Conservation (phyloP, 2,329 filamentous ascomycete species). For the Cladosporium halotolerans region DNA sequence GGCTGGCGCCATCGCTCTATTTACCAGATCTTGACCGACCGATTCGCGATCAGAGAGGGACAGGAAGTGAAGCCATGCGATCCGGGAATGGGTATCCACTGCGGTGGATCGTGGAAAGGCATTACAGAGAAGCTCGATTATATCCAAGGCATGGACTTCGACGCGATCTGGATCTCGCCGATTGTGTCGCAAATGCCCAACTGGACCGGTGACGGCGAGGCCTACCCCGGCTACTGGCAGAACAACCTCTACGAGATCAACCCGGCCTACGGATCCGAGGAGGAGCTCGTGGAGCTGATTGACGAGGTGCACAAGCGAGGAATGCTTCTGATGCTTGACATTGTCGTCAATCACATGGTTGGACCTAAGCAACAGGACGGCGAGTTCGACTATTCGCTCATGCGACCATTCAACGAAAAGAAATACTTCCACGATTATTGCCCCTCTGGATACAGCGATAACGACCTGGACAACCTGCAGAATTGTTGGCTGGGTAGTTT, state of each 20-base stretch:
- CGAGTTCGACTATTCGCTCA: constrained; percentile 19
- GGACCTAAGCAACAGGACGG: constrained; percentile 15
- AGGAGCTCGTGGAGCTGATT: constrained; percentile 37
- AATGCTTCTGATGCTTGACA: constrained; percentile 44
- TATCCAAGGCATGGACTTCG: constrained; percentile 40
- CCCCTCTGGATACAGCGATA: constrained; percentile 45
- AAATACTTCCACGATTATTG: constrained; percentile 47
- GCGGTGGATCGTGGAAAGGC: constrained; percentile 32
- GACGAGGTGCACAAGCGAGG: constrained; percentile 36
- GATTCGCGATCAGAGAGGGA: constrained; percentile 46
- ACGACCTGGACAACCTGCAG: constrained; percentile 19
- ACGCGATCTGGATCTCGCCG: constrained; percentile 29
- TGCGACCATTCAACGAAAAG: constrained; percentile 31
- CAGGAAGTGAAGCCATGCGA: constrained; percentile 42
- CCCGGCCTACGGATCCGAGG: constrained; percentile 36
- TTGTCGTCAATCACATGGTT: constrained; percentile 37
- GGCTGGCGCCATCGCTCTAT: constrained; percentile 40
- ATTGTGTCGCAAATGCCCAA: constrained; percentile 26
- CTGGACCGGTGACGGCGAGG: constrained; percentile 26
- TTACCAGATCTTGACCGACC: constrained; percentile 55
- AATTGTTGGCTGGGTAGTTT: constrained; percentile 45
- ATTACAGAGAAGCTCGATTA: constrained; percentile 34
- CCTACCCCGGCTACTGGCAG: constrained; percentile 41
- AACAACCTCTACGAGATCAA: constrained; percentile 40
- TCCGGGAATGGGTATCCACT: constrained; percentile 29